These are phyloP conservation scores for Teratosphaeria zuluensis DNA, from an alignment of 2,329 filamentous ascomycete species.

Conservation along the genomic window DNA sequence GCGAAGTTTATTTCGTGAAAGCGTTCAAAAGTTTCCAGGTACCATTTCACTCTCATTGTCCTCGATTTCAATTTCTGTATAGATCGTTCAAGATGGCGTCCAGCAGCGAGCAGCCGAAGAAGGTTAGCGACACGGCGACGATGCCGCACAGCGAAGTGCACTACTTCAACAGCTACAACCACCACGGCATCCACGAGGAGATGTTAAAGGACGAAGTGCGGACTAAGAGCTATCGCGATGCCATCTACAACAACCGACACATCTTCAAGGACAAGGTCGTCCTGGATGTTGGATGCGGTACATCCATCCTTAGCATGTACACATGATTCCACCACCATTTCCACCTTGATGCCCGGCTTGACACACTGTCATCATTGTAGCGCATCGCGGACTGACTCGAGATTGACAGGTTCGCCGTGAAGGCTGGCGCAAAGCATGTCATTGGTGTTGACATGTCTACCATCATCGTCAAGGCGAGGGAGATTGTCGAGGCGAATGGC, in stretches of 20 bases:
- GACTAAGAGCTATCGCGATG: slow-evolving; percentile 91
- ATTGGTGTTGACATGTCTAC: slow-evolving; percentile 99
- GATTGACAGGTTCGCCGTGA: slow-evolving; percentile 74
- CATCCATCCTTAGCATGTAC: slow-evolving; percentile 96
- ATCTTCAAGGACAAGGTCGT: slow-evolving; percentile 87
- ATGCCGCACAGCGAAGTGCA: slow-evolving; percentile 95
- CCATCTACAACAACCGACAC: slow-evolving; percentile 95
- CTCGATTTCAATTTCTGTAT: background rate
- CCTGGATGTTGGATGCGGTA: slow-evolving; percentile 94
- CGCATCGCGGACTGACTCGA: background rate
- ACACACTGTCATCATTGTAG: background rate
- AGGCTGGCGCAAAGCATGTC: slow-evolving; percentile 94
- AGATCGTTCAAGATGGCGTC: background rate
- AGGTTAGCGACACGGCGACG: slow-evolving; percentile 40
- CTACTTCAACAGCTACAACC: slow-evolving; percentile 99
- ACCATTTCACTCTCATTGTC: background rate
- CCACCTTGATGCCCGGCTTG: background rate
- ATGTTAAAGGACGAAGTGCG: slow-evolving; percentile 99
- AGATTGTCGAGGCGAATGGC: slow-evolving; percentile 89
- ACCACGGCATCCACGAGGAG: slow-evolving; percentile 97
- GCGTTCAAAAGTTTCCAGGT: background rate
- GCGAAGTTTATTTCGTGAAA: background rate
- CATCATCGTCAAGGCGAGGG: slow-evolving; percentile 95
- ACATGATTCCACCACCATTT: background rate
- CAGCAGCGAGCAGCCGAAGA: slow-evolving; percentile 3